Evolutionary conservation across 306 rosid genomes (phyloP).

Genomic region (Fragaria nilgerrensis): DNA sequence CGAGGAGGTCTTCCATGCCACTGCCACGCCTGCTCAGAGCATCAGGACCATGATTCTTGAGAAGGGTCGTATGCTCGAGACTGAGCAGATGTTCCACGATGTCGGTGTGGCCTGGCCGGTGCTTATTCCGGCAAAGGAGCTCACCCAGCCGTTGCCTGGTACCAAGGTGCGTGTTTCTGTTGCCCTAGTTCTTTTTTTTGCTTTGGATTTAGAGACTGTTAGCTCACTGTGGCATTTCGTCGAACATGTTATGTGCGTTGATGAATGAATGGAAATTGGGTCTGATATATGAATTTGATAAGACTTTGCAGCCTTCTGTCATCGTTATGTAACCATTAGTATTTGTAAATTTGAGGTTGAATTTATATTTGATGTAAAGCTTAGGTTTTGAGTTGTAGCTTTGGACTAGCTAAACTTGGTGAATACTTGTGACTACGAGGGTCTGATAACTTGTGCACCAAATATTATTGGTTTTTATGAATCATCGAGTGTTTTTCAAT

Average conservation of each 20-base stretch:
- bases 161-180: slow-evolving; percentile 52
- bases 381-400: background rate
- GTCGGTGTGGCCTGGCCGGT: slow-evolving; percentile 90
- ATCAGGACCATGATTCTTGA: slow-evolving; percentile 73
- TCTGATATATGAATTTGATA: background rate
- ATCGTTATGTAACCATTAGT: background rate
- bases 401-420: background rate
- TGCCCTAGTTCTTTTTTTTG: background rate
- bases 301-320: background rate
- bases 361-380: background rate
- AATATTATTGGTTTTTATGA: background rate
- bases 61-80: slow-evolving; percentile 67
- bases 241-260: slow-evolving; percentile 16
- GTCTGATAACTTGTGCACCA: background rate
- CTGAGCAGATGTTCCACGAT: slow-evolving; percentile 78
- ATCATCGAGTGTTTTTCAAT: background rate
- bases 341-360: background rate
- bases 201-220: background rate
- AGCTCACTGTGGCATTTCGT: slow-evolving; percentile 8
- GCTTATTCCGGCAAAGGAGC: slow-evolving; percentile 63
- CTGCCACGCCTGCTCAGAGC: slow-evolving; percentile 65
- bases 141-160: slow-evolving; percentile 47
- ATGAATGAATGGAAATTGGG: background rate
- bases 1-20: slow-evolving; percentile 70
- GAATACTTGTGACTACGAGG: background rate